Evolutionary conservation across 495 filamentous ascomycete genomes (phyloP).

Genomic region (Daldinia decipiens): DNA sequence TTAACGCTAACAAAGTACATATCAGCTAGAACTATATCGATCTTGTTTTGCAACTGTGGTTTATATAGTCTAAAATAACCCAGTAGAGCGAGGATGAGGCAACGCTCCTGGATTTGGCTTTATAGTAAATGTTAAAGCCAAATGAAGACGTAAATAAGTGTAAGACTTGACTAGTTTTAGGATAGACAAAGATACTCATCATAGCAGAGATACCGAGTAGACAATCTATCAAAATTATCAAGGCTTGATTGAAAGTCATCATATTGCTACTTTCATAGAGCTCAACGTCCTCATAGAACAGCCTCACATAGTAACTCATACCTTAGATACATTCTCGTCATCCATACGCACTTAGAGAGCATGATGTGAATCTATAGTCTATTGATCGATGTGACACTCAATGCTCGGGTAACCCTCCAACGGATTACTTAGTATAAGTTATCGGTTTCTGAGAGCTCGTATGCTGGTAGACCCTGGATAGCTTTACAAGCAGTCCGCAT

Average conservation of each 20-base stretch:
- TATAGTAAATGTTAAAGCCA: not conserved
- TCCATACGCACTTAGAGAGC: not conserved
- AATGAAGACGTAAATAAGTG: not conserved
- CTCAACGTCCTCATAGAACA: not conserved
- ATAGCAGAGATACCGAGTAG: not conserved
- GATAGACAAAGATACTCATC: not conserved
- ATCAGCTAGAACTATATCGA: too few species aligned
- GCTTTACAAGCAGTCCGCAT: not conserved
- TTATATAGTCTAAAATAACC: not conserved
- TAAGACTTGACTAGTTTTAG: not conserved
- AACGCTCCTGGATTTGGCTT: not conserved
- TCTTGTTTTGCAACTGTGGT: not conserved
- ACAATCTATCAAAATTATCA: not conserved
- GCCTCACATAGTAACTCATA: not conserved
- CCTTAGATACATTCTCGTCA: not conserved
- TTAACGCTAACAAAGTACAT: too few species aligned
- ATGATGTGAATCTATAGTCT: not conserved
- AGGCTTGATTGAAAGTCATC: not conserved
- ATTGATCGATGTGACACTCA: not conserved
- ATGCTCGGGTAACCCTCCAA: not conserved
- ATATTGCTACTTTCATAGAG: not conserved
- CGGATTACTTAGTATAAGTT: not conserved
- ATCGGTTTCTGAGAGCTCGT: not conserved
- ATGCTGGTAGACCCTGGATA: too few species aligned
- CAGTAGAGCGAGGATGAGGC: not conserved